Evolutionary conservation across 2,329 filamentous ascomycete species (phyloP), one percentile per base, ranked within the genome.

Genomic region (Chrysoporthe puriensis): DNA sequence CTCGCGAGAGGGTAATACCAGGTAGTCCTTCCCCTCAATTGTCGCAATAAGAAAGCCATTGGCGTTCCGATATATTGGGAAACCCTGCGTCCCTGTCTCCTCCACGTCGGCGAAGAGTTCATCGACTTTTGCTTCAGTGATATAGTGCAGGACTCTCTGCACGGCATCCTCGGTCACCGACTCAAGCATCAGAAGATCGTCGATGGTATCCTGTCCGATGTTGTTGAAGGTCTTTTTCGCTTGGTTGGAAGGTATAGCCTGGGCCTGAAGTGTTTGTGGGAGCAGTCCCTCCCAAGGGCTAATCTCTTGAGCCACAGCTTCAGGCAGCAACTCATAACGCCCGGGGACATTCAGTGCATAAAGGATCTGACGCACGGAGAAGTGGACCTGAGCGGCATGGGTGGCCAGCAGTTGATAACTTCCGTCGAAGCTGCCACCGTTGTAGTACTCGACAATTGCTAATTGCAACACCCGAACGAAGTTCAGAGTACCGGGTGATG

Each of bases 301-400:
- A 32, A 40, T 9, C 16, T 11, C 34, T 3, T 8, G 52, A 40
- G 4, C 18, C 9, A 14, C 54, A 18, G 18, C 32, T 4, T 8
- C n/a, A 11, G 40, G 16, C n/a, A 16, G 4, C 3, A 21, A 3
- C n/a, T 43, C 40, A 40, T 26, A 26, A 8, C 54, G 34, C 3
- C 54, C 54, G 4, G 57, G 57, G n/a, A 60, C 44, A 40, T 60
- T 60, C 9, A 60, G 34, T 18, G 40, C 57, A 13, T 60, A 60
- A 40, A 60, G 57, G 11, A 46, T 62, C 7, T 26, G 32, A 18
- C 44, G 44, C 44, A 52, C 16, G 40, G 43, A 62, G 60, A 62
- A 34, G 5, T 50, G 11, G 36, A 46, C 16, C 14, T 62, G 60
- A 26, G 2, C 21, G 13, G 26, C 43, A 34, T 46, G 59, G 11